Base-by-base conservation (phyloP, 2,329 filamentous ascomycete species). In the Chalaropsis ovoidea region DNA sequence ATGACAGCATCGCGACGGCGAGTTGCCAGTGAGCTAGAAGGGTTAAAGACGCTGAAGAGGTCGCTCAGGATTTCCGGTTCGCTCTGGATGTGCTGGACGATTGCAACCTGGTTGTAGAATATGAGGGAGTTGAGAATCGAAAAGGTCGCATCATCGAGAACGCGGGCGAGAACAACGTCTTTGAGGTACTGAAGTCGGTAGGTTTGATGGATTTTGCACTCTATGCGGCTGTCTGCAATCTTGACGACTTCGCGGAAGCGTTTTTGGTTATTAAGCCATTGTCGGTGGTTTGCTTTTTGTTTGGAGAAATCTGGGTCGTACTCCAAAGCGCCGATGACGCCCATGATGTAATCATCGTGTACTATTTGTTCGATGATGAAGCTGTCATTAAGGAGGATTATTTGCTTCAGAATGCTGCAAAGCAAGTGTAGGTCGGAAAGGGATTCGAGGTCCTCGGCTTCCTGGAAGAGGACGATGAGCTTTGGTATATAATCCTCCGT, bases 61-160 rank as follows among this genome's bases (percentile, higher is more conserved):
- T 96, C 90, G 70, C 85, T 86, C 35, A 97, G 78, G 72, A 96
- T 96, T 1, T 77, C 76, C 0, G 79, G 79, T 71, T 96, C 96
- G 31, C 81, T 81, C 75, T 96, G 92, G n/a, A 99, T 81, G 75
- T 97, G 90, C 72, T 93, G 89, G 62, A 99, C 88, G 72, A 99
- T 96, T 72, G 97, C 94, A 71, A 97, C 92, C 77, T 99, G 94
- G 77, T 97, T 94, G 81, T 95, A 99, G 78, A 96, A 99, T 70
- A 99, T 99, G 71, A 97, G 82, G 62, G 91, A 96, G 76, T 97
- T 99, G 69, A 99, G 85, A 31, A 97, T 92, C 27, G 90, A 95
- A 75, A 97, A 99, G 22, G 94, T 99, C 62, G 93, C 93, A 74
- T 99, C 94, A 76, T 99, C 94, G 68, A 99, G 81, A 69, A 99